phyloP scores from a whole-genome alignment of 2,329 filamentous ascomycete genomes.

The Talaromyces rugulosus region DNA sequence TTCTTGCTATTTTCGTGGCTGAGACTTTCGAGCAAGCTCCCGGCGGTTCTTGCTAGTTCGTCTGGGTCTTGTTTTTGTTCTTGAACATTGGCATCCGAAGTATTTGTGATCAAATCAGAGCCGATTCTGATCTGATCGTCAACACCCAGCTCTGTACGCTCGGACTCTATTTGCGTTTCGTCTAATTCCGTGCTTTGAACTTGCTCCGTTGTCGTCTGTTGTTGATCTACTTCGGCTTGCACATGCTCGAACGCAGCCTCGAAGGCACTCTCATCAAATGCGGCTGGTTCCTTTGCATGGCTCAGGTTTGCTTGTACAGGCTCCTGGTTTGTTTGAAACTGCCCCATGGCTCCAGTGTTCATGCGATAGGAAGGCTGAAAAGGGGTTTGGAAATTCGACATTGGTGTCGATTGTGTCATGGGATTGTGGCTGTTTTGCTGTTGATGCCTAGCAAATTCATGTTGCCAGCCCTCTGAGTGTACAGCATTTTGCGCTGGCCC shows the following conservation, averaged over 20 bases:
- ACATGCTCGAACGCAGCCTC: constrained; percentile 43
- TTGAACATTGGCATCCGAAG: constrained; percentile 28
- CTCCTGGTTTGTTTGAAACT: constrained; percentile 23
- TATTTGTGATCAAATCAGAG: constrained; percentile 39
- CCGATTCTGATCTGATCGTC: constrained; percentile 35
- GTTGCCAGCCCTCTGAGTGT: constrained; percentile 51
- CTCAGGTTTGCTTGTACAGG: constrained; percentile 18
- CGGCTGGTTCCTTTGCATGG: constrained; percentile 14
- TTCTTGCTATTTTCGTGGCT: constrained; percentile 66
- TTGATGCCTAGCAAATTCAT: constrained; percentile 53
- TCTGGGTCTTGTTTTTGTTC: constrained; percentile 51
- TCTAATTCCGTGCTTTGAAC: constrained; percentile 8
- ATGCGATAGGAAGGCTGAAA: constrained; percentile 25
- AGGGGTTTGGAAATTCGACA: constrained; percentile 25
- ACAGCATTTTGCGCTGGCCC: constrained; percentile 29
- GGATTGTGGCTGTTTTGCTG: constrained; percentile 22
- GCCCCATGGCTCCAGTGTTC: constrained; percentile 19
- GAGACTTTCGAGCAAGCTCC: constrained; percentile 65
- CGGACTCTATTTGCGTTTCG: constrained; percentile 8
- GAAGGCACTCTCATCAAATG: constrained; percentile 44
- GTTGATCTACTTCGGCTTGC: constrained; percentile 32
- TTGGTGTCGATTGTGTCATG: constrained; percentile 20
- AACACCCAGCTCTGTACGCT: neutral
- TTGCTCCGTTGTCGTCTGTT: constrained; percentile 18
- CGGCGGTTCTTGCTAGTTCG: constrained; percentile 68